phyloP scores from a whole-genome alignment of 306 rosid genomes.

The Vachellia collinsii region DNA sequence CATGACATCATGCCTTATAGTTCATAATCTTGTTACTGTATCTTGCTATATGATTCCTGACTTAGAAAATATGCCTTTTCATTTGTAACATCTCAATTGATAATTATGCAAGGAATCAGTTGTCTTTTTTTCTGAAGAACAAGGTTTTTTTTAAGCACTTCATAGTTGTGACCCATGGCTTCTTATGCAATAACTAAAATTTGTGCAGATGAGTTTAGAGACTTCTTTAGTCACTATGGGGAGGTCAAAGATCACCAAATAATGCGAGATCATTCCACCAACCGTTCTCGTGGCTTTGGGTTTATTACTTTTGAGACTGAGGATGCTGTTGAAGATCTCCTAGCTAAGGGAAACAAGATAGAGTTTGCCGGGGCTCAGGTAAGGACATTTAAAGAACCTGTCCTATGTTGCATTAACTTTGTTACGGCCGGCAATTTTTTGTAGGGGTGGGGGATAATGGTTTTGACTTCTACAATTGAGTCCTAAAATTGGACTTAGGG shows the following conservation, averaged over 20 bases:
- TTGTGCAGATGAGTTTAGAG: conserved; percentile 71
- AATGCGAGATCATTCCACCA: conserved; percentile 89
- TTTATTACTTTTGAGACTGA: conserved; percentile 76
- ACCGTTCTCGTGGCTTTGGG: conserved; percentile 92
- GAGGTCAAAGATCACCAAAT: conserved; percentile 85
- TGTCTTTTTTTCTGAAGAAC: background rate
- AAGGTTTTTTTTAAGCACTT: background rate
- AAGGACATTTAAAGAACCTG: conserved; percentile 27
- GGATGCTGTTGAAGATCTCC: conserved; percentile 85
- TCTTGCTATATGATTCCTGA: background rate
- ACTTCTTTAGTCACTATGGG: conserved; percentile 78
- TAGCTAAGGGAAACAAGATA: conserved; percentile 85
- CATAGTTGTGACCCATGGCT: conserved; percentile 14
- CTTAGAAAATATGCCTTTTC: background rate
- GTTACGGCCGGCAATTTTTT: background rate
- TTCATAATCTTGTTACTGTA: background rate
- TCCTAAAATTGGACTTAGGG: background rate
- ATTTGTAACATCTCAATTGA: background rate
- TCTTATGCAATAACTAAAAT: conserved; percentile 9
- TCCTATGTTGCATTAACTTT: background rate
- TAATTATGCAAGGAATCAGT: background rate
- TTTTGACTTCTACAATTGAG: background rate
- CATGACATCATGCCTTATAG: background rate
- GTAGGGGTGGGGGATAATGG: background rate
- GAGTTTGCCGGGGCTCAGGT: conserved; percentile 94